phyloP scores from a whole-genome alignment of 345 rosid species.

The Pistacia vera region DNA sequence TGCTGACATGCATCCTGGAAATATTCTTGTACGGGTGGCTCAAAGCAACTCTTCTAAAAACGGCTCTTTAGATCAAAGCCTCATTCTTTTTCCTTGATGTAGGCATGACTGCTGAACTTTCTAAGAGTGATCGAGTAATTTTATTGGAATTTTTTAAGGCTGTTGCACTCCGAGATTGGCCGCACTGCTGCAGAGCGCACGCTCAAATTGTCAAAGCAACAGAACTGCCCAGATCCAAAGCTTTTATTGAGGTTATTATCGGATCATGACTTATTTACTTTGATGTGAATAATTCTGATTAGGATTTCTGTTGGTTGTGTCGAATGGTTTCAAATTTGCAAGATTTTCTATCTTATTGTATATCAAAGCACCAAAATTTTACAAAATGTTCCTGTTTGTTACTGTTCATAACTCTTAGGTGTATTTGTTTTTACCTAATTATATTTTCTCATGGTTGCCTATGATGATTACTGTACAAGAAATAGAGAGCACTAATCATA shows the following conservation, averaged over 20 bases:
- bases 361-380: neutral
- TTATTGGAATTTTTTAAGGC: conserved; percentile 90
- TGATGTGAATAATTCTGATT: conserved; percentile 5
- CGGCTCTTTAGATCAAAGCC: conserved; percentile 82
- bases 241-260: conserved; percentile 65
- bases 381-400: neutral
- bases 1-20: conserved; percentile 99
- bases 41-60: conserved; percentile 59
- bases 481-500: neutral
- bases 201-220: conserved; percentile 79
- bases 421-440: neutral
- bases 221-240: conserved; percentile 89
- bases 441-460: neutral
- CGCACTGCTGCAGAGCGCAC: conserved; percentile 85
- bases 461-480: neutral
- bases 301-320: neutral
- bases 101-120: conserved; percentile 99
- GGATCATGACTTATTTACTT: neutral
- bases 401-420: neutral
- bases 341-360: neutral
- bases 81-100: conserved; percentile 95
- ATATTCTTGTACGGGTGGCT: conserved; percentile 83
- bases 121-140: conserved; percentile 74
- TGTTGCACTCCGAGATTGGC: conserved; percentile 90
- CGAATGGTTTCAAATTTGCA: neutral